These are phyloP conservation scores for Pseudopyricularia javanii DNA, from an alignment of 2,329 filamentous ascomycete genomes.

Conservation along the genomic window DNA sequence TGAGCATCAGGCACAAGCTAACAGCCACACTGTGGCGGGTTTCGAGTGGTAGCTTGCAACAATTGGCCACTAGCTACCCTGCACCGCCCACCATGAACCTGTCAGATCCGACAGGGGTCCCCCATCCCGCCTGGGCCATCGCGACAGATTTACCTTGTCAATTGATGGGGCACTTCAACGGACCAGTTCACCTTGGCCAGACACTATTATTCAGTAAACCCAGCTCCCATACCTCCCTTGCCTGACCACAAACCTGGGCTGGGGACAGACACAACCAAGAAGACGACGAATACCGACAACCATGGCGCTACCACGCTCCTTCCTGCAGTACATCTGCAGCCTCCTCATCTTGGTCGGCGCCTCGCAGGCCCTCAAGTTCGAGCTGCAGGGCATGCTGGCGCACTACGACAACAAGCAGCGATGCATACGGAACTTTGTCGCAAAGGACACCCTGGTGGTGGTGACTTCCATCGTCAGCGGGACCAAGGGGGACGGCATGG, in stretches of 20 bases:
- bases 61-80: background rate
- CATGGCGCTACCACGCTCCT: conserved; percentile 18
- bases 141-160: conserved; percentile 4
- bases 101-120: background rate
- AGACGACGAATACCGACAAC: background rate
- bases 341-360: conserved; percentile 41
- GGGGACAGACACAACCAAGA: background rate
- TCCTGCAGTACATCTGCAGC: conserved; percentile 47
- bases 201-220: too few species aligned
- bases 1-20: too few species aligned
- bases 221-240: background rate
- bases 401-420: conserved; percentile 60
- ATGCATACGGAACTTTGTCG: conserved; percentile 94
- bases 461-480: conserved; percentile 84
- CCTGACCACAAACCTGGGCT: background rate
- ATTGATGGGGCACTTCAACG: background rate
- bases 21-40: too few species aligned
- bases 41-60: too few species aligned
- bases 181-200: background rate
- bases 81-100: background rate
- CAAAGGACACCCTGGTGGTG: conserved; percentile 83
- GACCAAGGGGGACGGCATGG: conserved; percentile 81
- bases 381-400: conserved; percentile 57
- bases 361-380: conserved; percentile 76
- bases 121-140: background rate